Conservation (phyloP, 2,329 filamentous ascomycete genomes). For the Microdochium trichocladiopsis region DNA sequence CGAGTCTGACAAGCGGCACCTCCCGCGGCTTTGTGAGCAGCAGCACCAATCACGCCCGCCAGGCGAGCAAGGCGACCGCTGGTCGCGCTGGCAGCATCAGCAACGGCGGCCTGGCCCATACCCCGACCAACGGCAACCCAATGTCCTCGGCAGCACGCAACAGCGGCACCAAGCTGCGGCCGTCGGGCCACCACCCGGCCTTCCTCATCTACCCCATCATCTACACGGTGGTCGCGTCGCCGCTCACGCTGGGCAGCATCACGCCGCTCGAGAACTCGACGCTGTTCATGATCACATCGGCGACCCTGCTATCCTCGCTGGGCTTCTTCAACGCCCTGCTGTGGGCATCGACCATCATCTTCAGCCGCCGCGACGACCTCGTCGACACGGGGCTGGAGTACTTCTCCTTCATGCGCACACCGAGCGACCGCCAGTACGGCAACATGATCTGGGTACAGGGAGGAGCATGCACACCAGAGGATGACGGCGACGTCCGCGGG, state of each 20-base stretch:
- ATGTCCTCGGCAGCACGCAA: background rate
- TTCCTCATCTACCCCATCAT: background rate
- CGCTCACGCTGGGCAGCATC: background rate
- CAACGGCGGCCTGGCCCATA: background rate
- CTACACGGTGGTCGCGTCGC: background rate
- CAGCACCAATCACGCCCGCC: background rate
- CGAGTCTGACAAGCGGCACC: background rate
- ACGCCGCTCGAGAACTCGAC: background rate
- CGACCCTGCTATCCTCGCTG: background rate
- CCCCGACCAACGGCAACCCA: background rate
- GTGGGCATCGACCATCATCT: background rate
- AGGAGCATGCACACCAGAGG: background rate
- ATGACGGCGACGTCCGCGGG: background rate
- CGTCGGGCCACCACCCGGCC: constrained; percentile 1
- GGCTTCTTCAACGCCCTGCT: constrained; percentile 1
- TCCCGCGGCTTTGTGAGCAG: background rate
- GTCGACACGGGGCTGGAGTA: background rate
- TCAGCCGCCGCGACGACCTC: background rate
- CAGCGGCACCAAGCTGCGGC: background rate
- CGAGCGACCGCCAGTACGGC: background rate
- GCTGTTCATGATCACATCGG: background rate
- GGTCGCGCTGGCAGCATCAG: background rate
- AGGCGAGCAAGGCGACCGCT: background rate
- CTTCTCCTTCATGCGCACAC: background rate
- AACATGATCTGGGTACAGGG: constrained; percentile 1